A percentile compares a stretch with the other conserved stretches of the same genome.
Conservation (phyloP, 1,139 yeast species). For the Nakaseomyces delphensis region DNA sequence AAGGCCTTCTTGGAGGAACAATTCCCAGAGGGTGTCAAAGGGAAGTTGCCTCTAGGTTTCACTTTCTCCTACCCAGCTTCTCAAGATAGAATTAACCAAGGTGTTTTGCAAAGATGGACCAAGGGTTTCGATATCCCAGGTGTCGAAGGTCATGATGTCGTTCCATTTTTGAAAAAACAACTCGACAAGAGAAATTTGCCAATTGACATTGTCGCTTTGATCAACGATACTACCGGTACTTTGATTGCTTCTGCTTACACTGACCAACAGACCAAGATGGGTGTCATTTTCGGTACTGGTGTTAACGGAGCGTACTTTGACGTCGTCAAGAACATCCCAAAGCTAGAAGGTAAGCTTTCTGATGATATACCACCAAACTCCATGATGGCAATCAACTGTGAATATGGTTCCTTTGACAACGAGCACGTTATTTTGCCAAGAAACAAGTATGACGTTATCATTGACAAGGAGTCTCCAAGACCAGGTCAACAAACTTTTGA, state of each 20-base stretch:
- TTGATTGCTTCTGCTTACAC: slow-evolving; percentile 91
- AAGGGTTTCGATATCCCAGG: slow-evolving; percentile 92
- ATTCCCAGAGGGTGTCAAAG: slow-evolving; percentile 50
- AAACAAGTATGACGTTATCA: slow-evolving; percentile 72
- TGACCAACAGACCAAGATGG: slow-evolving; percentile 84
- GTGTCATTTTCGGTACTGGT: slow-evolving; percentile 95
- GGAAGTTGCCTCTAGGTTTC: slow-evolving; percentile 72
- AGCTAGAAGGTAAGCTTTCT: slow-evolving; percentile 63
- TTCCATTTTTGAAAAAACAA: slow-evolving; percentile 77
- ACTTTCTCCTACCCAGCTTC: slow-evolving; percentile 92
- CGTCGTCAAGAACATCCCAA: slow-evolving; percentile 62
- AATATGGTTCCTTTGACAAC: slow-evolving; percentile 95
- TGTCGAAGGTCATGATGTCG: slow-evolving; percentile 93
- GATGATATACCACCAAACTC: slow-evolving; percentile 55
- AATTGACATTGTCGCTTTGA: slow-evolving; percentile 79
- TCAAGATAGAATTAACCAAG: slow-evolving; percentile 74
- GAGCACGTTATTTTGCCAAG: slow-evolving; percentile 80
- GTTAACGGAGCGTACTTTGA: slow-evolving; percentile 97
- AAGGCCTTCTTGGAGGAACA: slow-evolving; percentile 52
- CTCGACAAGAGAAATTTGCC: slow-evolving; percentile 60
- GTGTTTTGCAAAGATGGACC: slow-evolving; percentile 92
- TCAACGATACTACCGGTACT: slow-evolving; percentile 96
- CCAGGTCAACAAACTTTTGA: slow-evolving; percentile 95
- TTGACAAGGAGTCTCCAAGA: slow-evolving; percentile 85
- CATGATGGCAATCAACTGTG: slow-evolving; percentile 95